Evolutionary conservation across 805 yeast species (phyloP).

Genomic region (Danielia reshetovae): DNA sequence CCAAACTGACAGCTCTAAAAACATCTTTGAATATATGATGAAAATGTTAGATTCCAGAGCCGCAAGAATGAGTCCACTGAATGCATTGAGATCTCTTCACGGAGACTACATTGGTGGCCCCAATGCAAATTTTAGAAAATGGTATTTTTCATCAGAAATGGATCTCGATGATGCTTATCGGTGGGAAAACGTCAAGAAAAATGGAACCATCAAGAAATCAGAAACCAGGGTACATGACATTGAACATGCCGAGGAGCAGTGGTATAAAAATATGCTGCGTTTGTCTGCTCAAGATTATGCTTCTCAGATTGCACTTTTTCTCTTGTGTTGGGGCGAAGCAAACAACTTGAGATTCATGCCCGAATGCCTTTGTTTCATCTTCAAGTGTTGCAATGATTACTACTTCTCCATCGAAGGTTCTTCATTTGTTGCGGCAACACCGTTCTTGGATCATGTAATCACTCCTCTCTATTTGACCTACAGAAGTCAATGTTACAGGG

Average conservation of each 20-base stretch:
- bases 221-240: constrained; percentile 31
- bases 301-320: constrained; percentile 62
- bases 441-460: constrained; percentile 61
- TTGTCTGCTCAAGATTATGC: constrained; percentile 52
- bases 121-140: constrained; percentile 63
- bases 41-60: constrained; percentile 30
- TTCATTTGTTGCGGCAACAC: no score
- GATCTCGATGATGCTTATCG: constrained; percentile 35
- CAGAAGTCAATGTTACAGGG: constrained; percentile 49
- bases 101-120: constrained; percentile 74
- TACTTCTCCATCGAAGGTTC: constrained; percentile 45
- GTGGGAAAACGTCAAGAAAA: neutral
- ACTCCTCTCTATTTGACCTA: constrained; percentile 70
- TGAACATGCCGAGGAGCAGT: constrained; percentile 44
- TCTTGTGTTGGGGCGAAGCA: constrained; percentile 88
- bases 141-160: constrained; percentile 75
- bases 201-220: neutral
- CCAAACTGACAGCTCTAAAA: constrained; percentile 60
- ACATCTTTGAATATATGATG: constrained; percentile 49
- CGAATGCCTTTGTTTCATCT: constrained; percentile 80
- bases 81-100: constrained; percentile 59
- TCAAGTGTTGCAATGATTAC: constrained; percentile 73
- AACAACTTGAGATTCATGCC: constrained; percentile 85
- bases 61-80: constrained; percentile 53
- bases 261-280: constrained; percentile 50